phyloP scores from a whole-genome alignment of 345 rosid genomes.

The Eucalyptus cladocalyx region DNA sequence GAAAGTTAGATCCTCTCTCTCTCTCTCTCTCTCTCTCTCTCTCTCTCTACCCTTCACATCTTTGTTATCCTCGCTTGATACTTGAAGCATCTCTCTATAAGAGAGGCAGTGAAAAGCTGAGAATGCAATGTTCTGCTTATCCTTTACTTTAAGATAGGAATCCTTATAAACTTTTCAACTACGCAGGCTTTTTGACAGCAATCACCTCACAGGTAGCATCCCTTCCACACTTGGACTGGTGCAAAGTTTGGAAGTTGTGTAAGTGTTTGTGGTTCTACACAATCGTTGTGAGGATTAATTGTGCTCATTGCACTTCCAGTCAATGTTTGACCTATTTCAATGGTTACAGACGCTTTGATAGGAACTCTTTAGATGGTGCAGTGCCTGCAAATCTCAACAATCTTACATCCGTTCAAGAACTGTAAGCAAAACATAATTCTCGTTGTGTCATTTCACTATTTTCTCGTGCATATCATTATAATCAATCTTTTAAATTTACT shows the following conservation, averaged over 20 bases:
- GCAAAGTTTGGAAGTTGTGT: conserved; percentile 47
- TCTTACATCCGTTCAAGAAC: conserved; percentile 33
- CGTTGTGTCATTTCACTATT: background rate
- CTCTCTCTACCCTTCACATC: background rate
- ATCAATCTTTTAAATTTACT: background rate
- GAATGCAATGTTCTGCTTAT: background rate
- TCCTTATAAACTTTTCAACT: background rate
- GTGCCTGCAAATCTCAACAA: conserved; percentile 49
- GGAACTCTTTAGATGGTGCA: conserved; percentile 36
- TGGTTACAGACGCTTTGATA: conserved; percentile 39
- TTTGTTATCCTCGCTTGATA: background rate
- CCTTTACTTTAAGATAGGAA: background rate
- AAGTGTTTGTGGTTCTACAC: conserved; percentile 17
- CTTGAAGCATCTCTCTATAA: background rate
- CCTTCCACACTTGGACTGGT: conserved; percentile 65
- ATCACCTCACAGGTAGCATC: conserved; percentile 41
- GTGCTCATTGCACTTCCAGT: background rate
- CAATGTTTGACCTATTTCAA: background rate
- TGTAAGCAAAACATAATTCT: conserved; percentile 36
- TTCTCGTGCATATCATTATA: background rate
- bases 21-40: background rate
- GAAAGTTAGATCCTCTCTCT: background rate
- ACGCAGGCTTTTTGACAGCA: conserved; percentile 66
- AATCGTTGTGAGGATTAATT: background rate
- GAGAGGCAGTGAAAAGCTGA: background rate